These are phyloP conservation scores for Xylariales sp. DNA, from an alignment of 2,329 filamentous ascomycete species.

Conservation along the genomic window DNA sequence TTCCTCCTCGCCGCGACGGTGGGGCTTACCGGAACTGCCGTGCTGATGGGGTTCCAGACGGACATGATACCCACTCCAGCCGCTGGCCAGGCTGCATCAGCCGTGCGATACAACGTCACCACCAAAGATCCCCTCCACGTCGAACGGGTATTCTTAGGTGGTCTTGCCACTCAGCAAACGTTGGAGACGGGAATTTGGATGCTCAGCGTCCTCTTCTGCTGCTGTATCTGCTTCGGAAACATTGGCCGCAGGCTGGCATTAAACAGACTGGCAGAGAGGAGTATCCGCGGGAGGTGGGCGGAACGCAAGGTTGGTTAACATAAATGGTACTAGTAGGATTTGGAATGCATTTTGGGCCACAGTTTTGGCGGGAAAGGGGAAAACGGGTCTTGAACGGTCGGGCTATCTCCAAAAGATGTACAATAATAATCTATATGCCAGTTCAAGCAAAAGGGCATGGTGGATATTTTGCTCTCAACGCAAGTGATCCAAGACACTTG, in stretches of 20 bases:
- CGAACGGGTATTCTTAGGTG: constrained; percentile 39
- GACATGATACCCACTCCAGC: constrained; percentile 70
- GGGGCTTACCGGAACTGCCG: constrained; percentile 67
- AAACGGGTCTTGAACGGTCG: too few relatives aligned
- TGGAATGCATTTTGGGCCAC: too few relatives aligned
- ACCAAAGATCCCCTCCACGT: constrained; percentile 16
- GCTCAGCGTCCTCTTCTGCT: constrained; percentile 89
- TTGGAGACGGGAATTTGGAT: constrained; percentile 82
- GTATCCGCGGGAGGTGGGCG: constrained; percentile 40
- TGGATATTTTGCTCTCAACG: too few relatives aligned
- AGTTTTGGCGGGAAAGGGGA: too few relatives aligned
- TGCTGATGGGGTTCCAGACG: constrained; percentile 72
- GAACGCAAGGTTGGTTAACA: constrained; percentile 5
- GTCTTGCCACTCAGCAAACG: constrained; percentile 56
- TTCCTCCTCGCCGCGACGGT: constrained; percentile 75
- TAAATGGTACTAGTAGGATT: too few relatives aligned
- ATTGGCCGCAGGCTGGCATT: constrained; percentile 78
- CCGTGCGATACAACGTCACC: too few relatives aligned
- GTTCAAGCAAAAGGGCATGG: too few relatives aligned
- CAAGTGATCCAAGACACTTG: too few relatives aligned
- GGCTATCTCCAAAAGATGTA: too few relatives aligned
- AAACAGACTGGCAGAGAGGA: constrained; percentile 35
- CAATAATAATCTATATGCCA: too few relatives aligned
- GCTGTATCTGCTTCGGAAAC: constrained; percentile 92
- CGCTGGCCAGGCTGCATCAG: too few relatives aligned